Base-by-base conservation (phyloP, 2,329 filamentous ascomycete species). In the Pestalotiopsis sp. region DNA sequence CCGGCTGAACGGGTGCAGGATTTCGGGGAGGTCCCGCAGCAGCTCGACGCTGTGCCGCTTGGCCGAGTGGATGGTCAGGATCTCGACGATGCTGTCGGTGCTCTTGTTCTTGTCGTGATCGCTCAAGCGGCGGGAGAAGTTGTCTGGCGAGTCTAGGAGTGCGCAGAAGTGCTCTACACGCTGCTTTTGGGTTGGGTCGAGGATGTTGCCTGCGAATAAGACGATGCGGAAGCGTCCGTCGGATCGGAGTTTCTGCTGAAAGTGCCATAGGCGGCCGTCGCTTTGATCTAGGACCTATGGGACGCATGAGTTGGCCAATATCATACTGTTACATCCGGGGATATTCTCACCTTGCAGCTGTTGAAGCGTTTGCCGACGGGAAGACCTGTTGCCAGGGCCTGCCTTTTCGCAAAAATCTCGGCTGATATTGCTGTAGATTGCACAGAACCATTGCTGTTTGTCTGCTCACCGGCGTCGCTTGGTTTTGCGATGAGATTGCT, bases 121-220 rank as follows among this genome's bases (percentile, higher is more conserved):
- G 5, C 64, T 69, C 2, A 62, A 60, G 11, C 67, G 59, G 23
- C 68, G 72, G n/a, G 71, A 66, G 59, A 75, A 74, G 1, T 80
- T 81, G 1, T 64, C 64, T 17, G 73, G 73, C 0, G 73, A 72
- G 39, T 72, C 78, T 2, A 89, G 80, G 52, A 73, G 77, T 1
- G 79, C 74, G 61, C 87, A 88, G 31, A 92, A 84, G 0, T 67
- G 72, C 23, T 84, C 75, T 3, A 89, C 79, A 4, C 83, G 81
- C 0, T 77, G 71, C 69, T 83, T 82, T 70, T 89, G 87, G 0
- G 70, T 64, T 0, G 78, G 17, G 0, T 80, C 73, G 2, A 81
- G 77, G 2, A 93, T 78, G 70, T 91, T 81, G 1, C 91, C 91
- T 0, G 88, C 84, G 71, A 93, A 92, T 1, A 93, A 79, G 1